phyloP scores from a whole-genome alignment of 75 land plant genomes.

The Selaginella moellendorffii region DNA sequence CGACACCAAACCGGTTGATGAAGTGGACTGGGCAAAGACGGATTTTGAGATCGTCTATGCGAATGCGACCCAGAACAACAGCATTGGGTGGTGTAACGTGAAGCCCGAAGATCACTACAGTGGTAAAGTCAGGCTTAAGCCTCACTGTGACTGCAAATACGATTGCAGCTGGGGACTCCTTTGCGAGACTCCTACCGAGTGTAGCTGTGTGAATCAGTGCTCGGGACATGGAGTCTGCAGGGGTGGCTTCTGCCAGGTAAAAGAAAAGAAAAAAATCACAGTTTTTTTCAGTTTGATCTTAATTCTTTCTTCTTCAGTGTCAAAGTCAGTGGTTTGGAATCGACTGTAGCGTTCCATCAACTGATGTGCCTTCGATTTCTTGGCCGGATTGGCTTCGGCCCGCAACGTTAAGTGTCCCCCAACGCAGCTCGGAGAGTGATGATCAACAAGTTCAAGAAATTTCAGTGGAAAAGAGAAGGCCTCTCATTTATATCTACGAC shows the following conservation, averaged over 20 bases:
- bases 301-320: conserved; percentile 38
- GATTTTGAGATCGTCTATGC: conserved; percentile 53
- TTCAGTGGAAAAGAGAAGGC: conserved; percentile 48
- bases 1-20: too few species aligned
- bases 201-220: conserved; percentile 75
- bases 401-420: neutral
- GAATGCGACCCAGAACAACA: conserved; percentile 35
- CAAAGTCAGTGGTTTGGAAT: conserved; percentile 61
- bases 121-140: conserved; percentile 34
- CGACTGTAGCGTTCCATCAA: conserved; percentile 82
- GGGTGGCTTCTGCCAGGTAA: conserved; percentile 86
- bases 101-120: conserved; percentile 53
- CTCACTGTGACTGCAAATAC: conserved; percentile 82
- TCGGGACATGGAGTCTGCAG: conserved; percentile 68
- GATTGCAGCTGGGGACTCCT: conserved; percentile 51
- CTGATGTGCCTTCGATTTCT: conserved; percentile 23
- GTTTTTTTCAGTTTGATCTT: too few species aligned
- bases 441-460: conserved; percentile 14
- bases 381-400: conserved; percentile 78
- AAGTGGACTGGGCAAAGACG: conserved; percentile 53
- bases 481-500: conserved; percentile 88
- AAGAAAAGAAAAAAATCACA: too few species aligned
- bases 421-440: neutral
- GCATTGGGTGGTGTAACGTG: conserved; percentile 80
- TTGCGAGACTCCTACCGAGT: conserved; percentile 51